Evolutionary conservation across 805 yeast species (phyloP).

Genomic region (Yarrowia sp.): DNA sequence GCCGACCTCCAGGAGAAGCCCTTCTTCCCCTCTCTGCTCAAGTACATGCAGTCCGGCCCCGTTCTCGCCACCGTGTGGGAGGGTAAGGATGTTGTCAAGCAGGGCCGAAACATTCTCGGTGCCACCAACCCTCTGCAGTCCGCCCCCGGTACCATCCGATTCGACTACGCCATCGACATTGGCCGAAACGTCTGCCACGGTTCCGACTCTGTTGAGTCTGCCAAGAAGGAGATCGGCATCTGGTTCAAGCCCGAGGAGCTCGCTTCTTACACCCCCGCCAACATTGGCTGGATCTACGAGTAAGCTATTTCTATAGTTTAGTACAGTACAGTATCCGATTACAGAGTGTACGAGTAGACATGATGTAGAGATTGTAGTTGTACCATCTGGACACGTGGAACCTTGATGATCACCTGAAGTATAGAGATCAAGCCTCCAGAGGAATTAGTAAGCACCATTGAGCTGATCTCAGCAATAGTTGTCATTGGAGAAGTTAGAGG

Average conservation of each 20-base stretch:
- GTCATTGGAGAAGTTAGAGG: too few relatives aligned
- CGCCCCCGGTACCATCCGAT: slow-evolving; percentile 99
- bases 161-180: slow-evolving; percentile 97
- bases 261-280: slow-evolving; percentile 86
- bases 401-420: too few relatives aligned
- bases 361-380: too few relatives aligned
- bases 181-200: slow-evolving; percentile 99
- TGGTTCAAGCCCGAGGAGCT: slow-evolving; percentile 99
- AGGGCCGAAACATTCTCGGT: slow-evolving; percentile 96
- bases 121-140: slow-evolving; percentile 98
- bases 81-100: slow-evolving; percentile 99
- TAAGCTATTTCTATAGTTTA: slow-evolving; percentile 52
- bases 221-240: slow-evolving; percentile 91
- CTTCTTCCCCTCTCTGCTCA: slow-evolving; percentile 95
- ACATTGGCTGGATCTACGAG: slow-evolving; percentile 93
- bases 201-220: slow-evolving; percentile 98
- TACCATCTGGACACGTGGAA: slow-evolving; percentile 1
- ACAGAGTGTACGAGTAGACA: too few relatives aligned
- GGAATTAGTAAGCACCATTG: too few relatives aligned
- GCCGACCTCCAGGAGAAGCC: slow-evolving; percentile 94
- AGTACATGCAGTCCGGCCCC: slow-evolving; percentile 99
- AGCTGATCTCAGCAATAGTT: too few relatives aligned
- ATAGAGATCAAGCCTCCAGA: too few relatives aligned
- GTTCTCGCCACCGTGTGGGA: slow-evolving; percentile 99
- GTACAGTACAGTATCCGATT: too few relatives aligned